phyloP scores from a whole-genome alignment of 257 asterid species.

The Knoxia roxburghii region DNA sequence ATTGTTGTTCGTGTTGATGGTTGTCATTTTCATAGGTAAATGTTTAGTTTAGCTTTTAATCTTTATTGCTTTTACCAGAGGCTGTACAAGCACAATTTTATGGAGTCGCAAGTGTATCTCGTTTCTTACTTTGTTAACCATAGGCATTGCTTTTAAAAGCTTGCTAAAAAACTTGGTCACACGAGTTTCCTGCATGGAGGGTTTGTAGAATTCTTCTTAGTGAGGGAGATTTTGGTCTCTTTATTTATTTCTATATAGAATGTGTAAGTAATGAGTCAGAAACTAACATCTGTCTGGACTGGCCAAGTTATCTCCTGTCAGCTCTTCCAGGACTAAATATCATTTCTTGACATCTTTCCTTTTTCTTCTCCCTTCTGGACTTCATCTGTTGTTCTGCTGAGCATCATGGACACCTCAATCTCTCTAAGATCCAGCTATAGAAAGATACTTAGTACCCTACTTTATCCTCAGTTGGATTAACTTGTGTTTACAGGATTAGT shows the following conservation, averaged over 20 bases:
- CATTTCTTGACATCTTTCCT: too few species aligned
- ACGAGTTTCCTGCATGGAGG: background rate
- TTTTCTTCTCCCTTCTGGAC: background rate
- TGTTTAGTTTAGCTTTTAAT: background rate
- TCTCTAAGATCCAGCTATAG: background rate
- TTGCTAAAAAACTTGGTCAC: background rate
- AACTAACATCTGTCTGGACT: background rate
- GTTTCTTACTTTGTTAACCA: background rate
- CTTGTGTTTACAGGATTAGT: background rate
- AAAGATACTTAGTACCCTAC: background rate
- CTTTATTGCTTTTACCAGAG: slow-evolving; percentile 9
- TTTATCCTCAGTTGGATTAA: background rate
- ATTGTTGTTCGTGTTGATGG: slow-evolving; percentile 83
- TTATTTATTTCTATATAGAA: background rate
- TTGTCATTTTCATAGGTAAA: slow-evolving; percentile 87
- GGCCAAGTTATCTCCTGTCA: background rate
- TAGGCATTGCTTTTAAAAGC: background rate
- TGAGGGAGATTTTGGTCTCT: background rate
- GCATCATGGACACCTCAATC: background rate
- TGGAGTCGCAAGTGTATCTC: background rate
- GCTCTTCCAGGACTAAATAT: background rate
- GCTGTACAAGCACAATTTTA: background rate
- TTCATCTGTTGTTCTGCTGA: background rate
- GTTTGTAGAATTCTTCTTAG: background rate
- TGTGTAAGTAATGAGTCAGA: background rate